These are phyloP conservation scores for Ogataea sp. DNA, from an alignment of 805 yeast species.

Conservation along the genomic window DNA sequence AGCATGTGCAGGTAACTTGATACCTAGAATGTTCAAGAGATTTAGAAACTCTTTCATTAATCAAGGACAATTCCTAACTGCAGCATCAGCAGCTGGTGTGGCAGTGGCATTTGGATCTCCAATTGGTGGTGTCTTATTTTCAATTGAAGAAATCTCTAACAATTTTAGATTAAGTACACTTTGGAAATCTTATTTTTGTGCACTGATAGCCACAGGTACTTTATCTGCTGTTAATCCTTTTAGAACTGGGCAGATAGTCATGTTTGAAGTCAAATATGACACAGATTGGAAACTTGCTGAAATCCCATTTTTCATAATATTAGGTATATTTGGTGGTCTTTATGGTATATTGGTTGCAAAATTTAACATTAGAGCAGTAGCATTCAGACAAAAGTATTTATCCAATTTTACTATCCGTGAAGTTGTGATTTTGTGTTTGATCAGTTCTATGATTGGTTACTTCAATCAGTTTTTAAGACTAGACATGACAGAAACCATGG, in stretches of 20 bases:
- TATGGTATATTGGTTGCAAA: slow-evolving; percentile 76
- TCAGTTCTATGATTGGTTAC: slow-evolving; percentile 74
- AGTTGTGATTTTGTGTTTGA: slow-evolving; percentile 52
- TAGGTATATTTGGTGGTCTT: slow-evolving; percentile 89
- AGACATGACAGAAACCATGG: slow-evolving; percentile 97
- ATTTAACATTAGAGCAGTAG: slow-evolving; percentile 67
- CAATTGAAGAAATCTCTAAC: slow-evolving; percentile 83
- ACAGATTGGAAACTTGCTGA: slow-evolving; percentile 83
- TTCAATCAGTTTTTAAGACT: slow-evolving; percentile 72
- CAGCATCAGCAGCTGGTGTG: slow-evolving; percentile 96
- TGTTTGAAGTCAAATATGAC: slow-evolving; percentile 87
- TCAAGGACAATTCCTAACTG: slow-evolving; percentile 59
- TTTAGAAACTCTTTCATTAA: slow-evolving; percentile 38
- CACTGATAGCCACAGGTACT: slow-evolving; percentile 78
- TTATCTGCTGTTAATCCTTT: slow-evolving; percentile 82
- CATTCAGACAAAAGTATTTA: slow-evolving; percentile 67
- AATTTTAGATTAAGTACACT: slow-evolving; percentile 69
- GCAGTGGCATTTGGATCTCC: slow-evolving; percentile 98
- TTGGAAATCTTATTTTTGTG: slow-evolving; percentile 89
- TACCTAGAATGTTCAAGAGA: slow-evolving; percentile 45
- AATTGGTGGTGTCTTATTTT: slow-evolving; percentile 90
- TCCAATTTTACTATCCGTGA: slow-evolving; percentile 57
- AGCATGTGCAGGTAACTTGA: slow-evolving; percentile 85
- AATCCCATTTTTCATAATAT: slow-evolving; percentile 63
- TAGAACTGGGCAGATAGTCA: slow-evolving; percentile 87